These are phyloP conservation scores for Paratinospora sagittata DNA, from an alignment of 164 flowering plant species.

Conservation along the genomic window DNA sequence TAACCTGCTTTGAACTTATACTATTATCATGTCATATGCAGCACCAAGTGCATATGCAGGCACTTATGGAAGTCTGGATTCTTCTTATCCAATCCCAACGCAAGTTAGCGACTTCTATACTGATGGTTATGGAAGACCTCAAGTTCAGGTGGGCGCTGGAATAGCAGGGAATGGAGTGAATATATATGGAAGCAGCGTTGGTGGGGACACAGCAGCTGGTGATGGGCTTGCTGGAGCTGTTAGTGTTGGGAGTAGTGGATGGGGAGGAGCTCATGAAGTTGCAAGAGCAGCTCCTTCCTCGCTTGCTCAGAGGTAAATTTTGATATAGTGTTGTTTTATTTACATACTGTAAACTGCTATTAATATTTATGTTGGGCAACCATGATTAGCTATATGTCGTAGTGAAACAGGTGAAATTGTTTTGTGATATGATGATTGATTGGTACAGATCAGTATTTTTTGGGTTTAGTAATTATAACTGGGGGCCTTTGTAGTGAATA, in stretches of 20 bases:
- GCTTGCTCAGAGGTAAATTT: conserved; percentile 13
- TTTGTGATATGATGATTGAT: too few species aligned
- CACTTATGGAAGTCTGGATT: conserved; percentile 25
- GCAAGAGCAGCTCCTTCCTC: conserved; percentile 6
- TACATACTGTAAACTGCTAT: neutral
- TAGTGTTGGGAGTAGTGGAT: conserved; percentile 8
- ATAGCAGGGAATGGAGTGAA: conserved; percentile 25
- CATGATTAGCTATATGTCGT: too few species aligned
- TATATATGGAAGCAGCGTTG: conserved; percentile 18
- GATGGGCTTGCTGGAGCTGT: neutral
- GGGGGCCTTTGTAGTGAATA: too few species aligned
- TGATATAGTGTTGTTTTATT: neutral
- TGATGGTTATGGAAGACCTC: conserved; percentile 37
- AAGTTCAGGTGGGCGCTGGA: conserved; percentile 22
- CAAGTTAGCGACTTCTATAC: conserved; percentile 26
- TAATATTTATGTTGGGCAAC: neutral
- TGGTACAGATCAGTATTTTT: too few species aligned
- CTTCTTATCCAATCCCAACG: conserved; percentile 27
- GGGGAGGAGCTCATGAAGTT: conserved; percentile 27
- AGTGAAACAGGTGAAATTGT: too few species aligned
- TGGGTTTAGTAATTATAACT: too few species aligned
- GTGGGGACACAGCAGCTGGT: conserved; percentile 9
- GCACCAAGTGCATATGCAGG: conserved; percentile 34
- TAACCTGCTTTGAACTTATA: conserved; percentile 1
- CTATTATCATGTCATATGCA: conserved; percentile 3